phyloP scores from a whole-genome alignment of 2,329 filamentous ascomycete species.

The Exophiala phaeomuriformis region DNA sequence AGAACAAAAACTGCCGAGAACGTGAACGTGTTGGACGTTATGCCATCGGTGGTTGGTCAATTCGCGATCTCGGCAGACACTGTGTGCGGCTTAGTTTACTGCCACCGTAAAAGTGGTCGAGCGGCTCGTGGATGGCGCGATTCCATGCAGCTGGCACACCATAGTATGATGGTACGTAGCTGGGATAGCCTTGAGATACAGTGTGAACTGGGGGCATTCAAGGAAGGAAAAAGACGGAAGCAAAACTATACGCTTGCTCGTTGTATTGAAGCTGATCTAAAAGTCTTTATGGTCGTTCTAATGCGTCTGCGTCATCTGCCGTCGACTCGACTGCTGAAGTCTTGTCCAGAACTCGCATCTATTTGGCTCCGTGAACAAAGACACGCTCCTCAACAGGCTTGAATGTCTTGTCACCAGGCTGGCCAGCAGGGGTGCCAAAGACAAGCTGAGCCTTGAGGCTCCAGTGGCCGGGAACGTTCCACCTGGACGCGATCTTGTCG shows the following conservation, averaged over 20 bases:
- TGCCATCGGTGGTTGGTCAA: too few species aligned
- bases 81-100: too few species aligned
- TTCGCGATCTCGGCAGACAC: too few species aligned
- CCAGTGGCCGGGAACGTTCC: constrained; percentile 66
- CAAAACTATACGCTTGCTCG: not conserved
- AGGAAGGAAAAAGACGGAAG: too few species aligned
- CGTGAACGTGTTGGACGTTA: too few species aligned
- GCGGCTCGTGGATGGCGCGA: not conserved
- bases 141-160: not conserved
- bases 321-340: not conserved
- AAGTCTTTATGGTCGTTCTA: not conserved
- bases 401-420: constrained; percentile 18
- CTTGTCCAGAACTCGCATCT: not conserved
- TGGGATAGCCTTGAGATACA: too few species aligned
- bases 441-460: constrained; percentile 75
- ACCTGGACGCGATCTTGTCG: constrained; percentile 59
- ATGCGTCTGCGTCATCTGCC: not conserved
- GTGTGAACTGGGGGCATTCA: too few species aligned
- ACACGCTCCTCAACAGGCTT: constrained; percentile 21
- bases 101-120: too few species aligned
- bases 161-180: not conserved
- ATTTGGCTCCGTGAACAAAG: constrained; percentile 14
- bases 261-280: not conserved
- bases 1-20: too few species aligned
- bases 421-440: constrained; percentile 50